Conservation (phyloP, 148 eudicot genomes). For the Rhododendron griersonianum region DNA sequence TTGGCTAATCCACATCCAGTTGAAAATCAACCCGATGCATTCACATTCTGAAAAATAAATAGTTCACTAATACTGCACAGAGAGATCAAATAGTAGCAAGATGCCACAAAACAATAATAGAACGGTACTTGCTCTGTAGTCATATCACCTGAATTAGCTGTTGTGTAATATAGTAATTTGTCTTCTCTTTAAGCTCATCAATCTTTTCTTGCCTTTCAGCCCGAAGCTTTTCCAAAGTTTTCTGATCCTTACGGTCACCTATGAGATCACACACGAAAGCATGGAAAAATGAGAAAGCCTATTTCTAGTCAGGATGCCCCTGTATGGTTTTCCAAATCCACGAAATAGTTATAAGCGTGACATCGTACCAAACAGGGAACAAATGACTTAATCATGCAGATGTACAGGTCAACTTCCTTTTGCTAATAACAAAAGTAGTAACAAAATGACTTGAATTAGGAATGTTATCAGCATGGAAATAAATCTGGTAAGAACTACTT, state of each 20-base stretch:
- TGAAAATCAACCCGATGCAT: not conserved
- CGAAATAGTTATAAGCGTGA: not conserved
- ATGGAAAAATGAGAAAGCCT: not conserved
- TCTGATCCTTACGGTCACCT: constrained; percentile 83
- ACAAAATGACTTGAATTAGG: not conserved
- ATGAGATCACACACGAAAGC: constrained; percentile 16
- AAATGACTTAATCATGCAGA: not conserved
- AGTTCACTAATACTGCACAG: not conserved
- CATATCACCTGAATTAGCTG: constrained; percentile 87
- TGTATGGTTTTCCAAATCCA: not conserved
- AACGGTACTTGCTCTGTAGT: not conserved
- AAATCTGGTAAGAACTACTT: not conserved
- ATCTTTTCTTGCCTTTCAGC: constrained; percentile 82
- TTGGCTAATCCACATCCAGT: not conserved
- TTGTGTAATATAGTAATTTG: constrained; percentile 77
- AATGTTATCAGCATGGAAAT: not conserved
- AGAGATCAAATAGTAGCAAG: constrained; percentile 5
- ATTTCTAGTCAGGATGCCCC: not conserved
- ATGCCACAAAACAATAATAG: not conserved
- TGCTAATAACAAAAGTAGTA: not conserved
- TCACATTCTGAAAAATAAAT: not conserved
- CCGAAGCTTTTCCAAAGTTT: constrained; percentile 74
- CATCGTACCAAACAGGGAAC: constrained; percentile 3
- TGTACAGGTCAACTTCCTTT: not conserved
- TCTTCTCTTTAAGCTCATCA: constrained; percentile 92